Percentiles rank a stretch among this genome's conserved stretches.
Evolutionary conservation across 1,139 yeast genomes (phyloP).

Genomic region (Yarrowia galli): DNA sequence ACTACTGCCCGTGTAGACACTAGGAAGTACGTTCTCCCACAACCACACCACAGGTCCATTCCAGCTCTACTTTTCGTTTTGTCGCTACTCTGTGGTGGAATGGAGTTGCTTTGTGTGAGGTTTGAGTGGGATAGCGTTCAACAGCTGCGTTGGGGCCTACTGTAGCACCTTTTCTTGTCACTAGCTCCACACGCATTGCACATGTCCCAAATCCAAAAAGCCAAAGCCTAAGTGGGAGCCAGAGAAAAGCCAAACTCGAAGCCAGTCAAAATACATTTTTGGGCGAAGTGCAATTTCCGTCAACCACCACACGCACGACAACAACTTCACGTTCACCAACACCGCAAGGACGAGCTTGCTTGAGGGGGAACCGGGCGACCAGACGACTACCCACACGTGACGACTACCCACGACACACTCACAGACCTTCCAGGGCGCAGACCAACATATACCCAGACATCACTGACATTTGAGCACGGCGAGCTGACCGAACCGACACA

Average conservation of each 20-base stretch:
- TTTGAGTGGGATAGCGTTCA: conserved; percentile 5
- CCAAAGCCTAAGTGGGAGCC: conserved; percentile 10
- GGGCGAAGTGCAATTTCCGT: conserved; percentile 23
- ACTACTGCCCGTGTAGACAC: too few species aligned
- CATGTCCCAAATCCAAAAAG: conserved; percentile 31
- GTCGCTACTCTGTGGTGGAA: background rate
- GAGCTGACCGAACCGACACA: background rate
- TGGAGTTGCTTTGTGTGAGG: background rate
- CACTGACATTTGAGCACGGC: background rate
- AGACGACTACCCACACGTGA: background rate
- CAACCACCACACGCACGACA: conserved; percentile 14
- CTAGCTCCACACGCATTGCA: conserved; percentile 35
- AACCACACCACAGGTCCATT: too few species aligned
- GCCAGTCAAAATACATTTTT: conserved; percentile 25
- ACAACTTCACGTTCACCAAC: background rate
- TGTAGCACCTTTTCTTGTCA: conserved; percentile 18
- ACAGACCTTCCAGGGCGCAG: background rate
- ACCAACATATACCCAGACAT: conserved; percentile 3
- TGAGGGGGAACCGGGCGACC: conserved; percentile 10
- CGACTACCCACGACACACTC: background rate
- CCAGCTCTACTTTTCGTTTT: background rate
- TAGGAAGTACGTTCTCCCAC: too few species aligned
- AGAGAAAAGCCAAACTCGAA: conserved; percentile 16
- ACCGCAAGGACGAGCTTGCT: background rate
- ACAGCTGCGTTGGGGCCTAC: conserved; percentile 35